These are phyloP conservation scores for Herpomyces periplanetae DNA, from an alignment of 2,329 filamentous ascomycete species.

Conservation along the genomic window DNA sequence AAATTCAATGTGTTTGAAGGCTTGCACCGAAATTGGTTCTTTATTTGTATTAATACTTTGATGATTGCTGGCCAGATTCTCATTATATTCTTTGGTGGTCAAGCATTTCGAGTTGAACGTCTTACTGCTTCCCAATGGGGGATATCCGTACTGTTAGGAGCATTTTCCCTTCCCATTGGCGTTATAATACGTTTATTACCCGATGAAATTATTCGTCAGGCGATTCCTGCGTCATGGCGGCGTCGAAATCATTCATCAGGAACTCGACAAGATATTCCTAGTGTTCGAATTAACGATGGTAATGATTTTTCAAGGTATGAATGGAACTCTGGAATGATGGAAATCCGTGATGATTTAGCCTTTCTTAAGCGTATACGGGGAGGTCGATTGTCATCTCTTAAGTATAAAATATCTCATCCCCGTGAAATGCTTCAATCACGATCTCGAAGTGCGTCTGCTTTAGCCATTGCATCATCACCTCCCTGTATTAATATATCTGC, in stretches of 20 bases:
- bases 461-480: conserved; percentile 19
- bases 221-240: conserved; percentile 9
- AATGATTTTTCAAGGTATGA: conserved; percentile 17
- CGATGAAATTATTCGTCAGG: conserved; percentile 17
- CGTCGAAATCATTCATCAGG: conserved; percentile 9
- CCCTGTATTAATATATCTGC: conserved; percentile 17
- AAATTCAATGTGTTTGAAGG: conserved; percentile 83
- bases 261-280: conserved; percentile 12
- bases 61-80: conserved; percentile 67
- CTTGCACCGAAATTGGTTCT: conserved; percentile 48
- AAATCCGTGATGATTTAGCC: conserved; percentile 38
- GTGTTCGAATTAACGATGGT: conserved; percentile 17
- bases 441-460: conserved; percentile 19
- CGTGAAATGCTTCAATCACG: conserved; percentile 23
- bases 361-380: conserved; percentile 47
- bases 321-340: conserved; percentile 29
- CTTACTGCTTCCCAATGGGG: conserved; percentile 46
- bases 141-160: conserved; percentile 42
- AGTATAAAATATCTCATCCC: conserved; percentile 35
- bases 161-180: conserved; percentile 50
- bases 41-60: conserved; percentile 40
- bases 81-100: conserved; percentile 54
- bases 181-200: conserved; percentile 45
- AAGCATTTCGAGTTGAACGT: conserved; percentile 30
- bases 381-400: conserved; percentile 39